Percentiles rank a stretch among this genome's conserved stretches.
These are phyloP conservation scores for Stephanodiscus triporus DNA, from an alignment of 108 stramenopile genomes.

Conservation along the genomic window DNA sequence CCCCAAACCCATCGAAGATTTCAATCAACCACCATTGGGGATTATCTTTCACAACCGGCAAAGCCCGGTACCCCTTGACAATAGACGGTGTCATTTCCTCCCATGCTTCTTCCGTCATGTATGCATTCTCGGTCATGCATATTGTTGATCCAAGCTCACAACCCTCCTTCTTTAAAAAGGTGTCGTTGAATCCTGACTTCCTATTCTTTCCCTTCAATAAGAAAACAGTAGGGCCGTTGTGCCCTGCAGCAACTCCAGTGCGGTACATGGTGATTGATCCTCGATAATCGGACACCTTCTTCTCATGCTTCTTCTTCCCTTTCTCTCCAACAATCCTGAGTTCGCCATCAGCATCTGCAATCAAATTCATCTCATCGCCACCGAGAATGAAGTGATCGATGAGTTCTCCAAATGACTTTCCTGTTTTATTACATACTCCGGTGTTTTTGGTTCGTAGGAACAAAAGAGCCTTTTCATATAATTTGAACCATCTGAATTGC, in stretches of 20 bases:
- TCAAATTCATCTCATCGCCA: conserved; percentile 19
- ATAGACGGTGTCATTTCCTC: no score
- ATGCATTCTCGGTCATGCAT: no score
- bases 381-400: conserved; percentile 28
- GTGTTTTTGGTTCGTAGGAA: conserved; percentile 17
- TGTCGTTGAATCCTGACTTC: no score
- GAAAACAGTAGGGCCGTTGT: conserved; percentile 16
- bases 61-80: no score
- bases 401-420: conserved; percentile 30
- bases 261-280: conserved; percentile 15
- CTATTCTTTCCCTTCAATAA: conserved; percentile 20
- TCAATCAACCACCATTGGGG: conserved; percentile 10
- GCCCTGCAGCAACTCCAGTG: conserved; percentile 12
- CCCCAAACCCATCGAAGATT: conserved; percentile 9
- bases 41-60: not conserved
- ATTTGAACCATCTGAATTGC: conserved; percentile 9
- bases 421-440: conserved; percentile 8
- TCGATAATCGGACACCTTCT: conserved; percentile 10
- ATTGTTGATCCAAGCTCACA: no score
- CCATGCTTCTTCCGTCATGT: no score
- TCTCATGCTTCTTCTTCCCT: conserved; percentile 32
- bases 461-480: not conserved
- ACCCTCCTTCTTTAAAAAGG: no score
- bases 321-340: conserved; percentile 11
- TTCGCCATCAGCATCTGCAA: conserved; percentile 11